These are phyloP conservation scores for Citropsis articulata DNA, from an alignment of 345 rosid species.

Conservation along the genomic window DNA sequence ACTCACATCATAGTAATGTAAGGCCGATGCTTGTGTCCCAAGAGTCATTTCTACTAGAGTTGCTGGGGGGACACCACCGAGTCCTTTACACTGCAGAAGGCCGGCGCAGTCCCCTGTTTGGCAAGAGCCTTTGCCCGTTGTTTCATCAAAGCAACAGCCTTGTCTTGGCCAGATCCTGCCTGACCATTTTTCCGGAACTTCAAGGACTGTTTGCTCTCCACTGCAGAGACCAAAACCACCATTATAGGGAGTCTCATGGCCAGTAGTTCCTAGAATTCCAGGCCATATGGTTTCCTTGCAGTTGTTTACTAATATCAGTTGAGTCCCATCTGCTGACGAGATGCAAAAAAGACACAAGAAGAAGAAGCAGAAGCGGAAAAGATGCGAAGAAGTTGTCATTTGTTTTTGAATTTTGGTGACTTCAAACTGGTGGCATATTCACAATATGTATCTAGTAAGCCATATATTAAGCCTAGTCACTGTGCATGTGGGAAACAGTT, in stretches of 20 bases:
- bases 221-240: slow-evolving; percentile 44
- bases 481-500: neutral
- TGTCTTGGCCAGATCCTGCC: slow-evolving; percentile 55
- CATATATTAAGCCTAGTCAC: neutral
- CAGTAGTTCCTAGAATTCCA: slow-evolving; percentile 41
- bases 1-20: slow-evolving; percentile 57
- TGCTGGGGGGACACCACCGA: slow-evolving; percentile 45
- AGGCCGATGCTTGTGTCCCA: slow-evolving; percentile 34
- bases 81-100: slow-evolving; percentile 36
- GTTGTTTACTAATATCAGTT: slow-evolving; percentile 39
- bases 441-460: neutral
- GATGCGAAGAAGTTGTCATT: slow-evolving; percentile 10
- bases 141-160: slow-evolving; percentile 43
- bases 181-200: slow-evolving; percentile 43
- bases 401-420: neutral
- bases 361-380: neutral
- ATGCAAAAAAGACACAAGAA: slow-evolving; percentile 3
- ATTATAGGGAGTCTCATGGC: slow-evolving; percentile 32
- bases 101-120: slow-evolving; percentile 50
- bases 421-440: neutral
- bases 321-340: slow-evolving; percentile 18
- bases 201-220: slow-evolving; percentile 28
- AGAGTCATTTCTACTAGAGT: slow-evolving; percentile 48
- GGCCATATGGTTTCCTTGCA: slow-evolving; percentile 52
- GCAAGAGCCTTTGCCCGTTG: slow-evolving; percentile 35